phyloP scores from a whole-genome alignment of 495 filamentous ascomycete species.

The Cryomyces antarcticus region DNA sequence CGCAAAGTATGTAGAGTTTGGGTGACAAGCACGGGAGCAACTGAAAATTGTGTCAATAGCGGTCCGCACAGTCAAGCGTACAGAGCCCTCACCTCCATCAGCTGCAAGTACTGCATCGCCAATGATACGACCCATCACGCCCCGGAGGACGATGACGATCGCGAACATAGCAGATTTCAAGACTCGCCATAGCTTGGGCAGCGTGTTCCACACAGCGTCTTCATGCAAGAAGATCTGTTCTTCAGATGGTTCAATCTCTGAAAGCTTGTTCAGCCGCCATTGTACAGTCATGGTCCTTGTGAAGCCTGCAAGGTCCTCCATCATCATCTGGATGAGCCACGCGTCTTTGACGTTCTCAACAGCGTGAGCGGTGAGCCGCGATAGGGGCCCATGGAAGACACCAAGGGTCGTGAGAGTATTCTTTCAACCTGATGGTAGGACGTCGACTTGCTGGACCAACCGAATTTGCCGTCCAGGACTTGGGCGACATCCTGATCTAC shows the following conservation, averaged over 20 bases:
- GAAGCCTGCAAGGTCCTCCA: slow-evolving; percentile 58
- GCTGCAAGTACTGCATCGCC: slow-evolving; percentile 32
- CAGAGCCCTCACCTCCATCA: slow-evolving; percentile 27
- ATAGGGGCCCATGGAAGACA: slow-evolving; percentile 57
- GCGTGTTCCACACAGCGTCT: slow-evolving; percentile 47
- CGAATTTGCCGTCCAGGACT: slow-evolving; percentile 39
- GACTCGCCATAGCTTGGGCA: slow-evolving; percentile 62
- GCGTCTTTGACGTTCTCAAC: slow-evolving; percentile 44
- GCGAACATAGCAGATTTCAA: slow-evolving; percentile 66
- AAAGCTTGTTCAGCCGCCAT: slow-evolving; percentile 73
- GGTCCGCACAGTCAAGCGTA: not conserved
- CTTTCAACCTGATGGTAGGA: not conserved
- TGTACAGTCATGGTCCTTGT: slow-evolving; percentile 48
- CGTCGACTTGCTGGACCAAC: slow-evolving; percentile 42
- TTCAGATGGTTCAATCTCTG: slow-evolving; percentile 59
- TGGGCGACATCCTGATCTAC: slow-evolving; percentile 59
- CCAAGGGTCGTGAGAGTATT: slow-evolving; percentile 30
- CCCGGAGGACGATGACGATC: slow-evolving; percentile 52
- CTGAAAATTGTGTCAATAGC: slow-evolving; percentile 8
- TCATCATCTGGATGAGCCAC: slow-evolving; percentile 36
- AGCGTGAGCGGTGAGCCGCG: slow-evolving; percentile 53
- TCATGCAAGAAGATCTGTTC: slow-evolving; percentile 46
- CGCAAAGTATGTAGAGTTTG: slow-evolving; percentile 63
- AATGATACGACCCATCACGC: slow-evolving; percentile 48
- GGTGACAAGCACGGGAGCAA: slow-evolving; percentile 50